Conservation (phyloP, 208 protist species). For the Acanthamoeba healyi region DNA sequence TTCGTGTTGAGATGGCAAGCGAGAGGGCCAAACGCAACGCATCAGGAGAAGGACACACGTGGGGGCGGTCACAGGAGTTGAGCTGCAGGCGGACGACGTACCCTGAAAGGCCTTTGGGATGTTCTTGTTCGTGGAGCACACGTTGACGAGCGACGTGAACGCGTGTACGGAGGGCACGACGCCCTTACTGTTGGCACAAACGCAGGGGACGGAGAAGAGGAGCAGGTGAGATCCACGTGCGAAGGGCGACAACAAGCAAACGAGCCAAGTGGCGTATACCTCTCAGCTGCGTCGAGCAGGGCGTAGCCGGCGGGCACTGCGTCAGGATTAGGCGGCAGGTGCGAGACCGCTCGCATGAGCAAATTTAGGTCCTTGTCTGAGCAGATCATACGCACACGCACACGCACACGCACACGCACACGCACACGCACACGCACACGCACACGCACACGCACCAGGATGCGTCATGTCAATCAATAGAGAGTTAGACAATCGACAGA, state of each 20-base stretch:
- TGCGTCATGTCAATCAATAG: too few relatives aligned
- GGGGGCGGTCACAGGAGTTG: not conserved
- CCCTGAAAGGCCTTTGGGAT: not conserved
- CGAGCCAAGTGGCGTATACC: too few relatives aligned
- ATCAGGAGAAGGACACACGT: not conserved
- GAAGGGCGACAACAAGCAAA: not conserved
- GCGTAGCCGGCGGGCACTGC: conserved; percentile 46
- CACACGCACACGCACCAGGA: too few relatives aligned
- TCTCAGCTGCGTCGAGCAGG: not conserved
- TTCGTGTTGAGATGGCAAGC: not conserved
- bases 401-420: too few relatives aligned
- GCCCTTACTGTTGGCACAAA: not conserved
- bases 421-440: too few relatives aligned
- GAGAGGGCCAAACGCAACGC: not conserved
- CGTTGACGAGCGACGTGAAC: not conserved
- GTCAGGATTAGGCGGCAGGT: conserved; percentile 6
- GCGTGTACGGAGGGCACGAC: not conserved
- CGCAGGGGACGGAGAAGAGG: not conserved
- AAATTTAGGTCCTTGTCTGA: conserved; percentile 14
- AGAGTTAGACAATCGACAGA: not conserved
- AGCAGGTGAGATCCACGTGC: not conserved
- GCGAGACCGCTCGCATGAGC: not conserved
- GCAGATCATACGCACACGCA: not conserved
- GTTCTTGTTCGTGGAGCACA: not conserved
- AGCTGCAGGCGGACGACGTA: not conserved